Evolutionary conservation across 176 grass and related monocot species (phyloP), one percentile per base, ranked within the genome.

Genomic region (Hyparrhenia diplandra): DNA sequence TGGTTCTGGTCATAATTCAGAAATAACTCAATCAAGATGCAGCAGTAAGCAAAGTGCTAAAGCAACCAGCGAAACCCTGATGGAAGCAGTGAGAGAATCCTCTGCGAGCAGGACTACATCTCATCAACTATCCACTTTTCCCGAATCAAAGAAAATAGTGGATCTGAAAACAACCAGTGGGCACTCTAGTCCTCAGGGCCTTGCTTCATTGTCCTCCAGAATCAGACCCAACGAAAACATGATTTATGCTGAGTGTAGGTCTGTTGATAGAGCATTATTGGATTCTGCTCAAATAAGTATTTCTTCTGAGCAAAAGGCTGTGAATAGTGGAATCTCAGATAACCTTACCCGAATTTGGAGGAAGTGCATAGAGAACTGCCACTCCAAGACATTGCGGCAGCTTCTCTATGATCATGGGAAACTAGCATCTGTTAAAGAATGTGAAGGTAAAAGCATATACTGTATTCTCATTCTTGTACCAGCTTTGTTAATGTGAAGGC

Each of bases 341-440:
- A 89, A 90, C 66, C 69, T 99, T 79, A 80, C 74, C 40, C 82
- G 80, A 21, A 93, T 98, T 79, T 98, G 96, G 96, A 89, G 72
- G 70, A 78, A 73, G 43, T 98, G 92, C 79, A 93, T 98, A 69
- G 78, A 93, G 20, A 92, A 88, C 57, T 98, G 96, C 65, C 96
- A 98, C 59, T 98, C 90, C 9, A 98, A 91, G 69, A 89, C 90
- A 58, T 78, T 98, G 71, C 84, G 76, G 62, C 88, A 95, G 51
- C 80, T 98, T 75, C 92, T 98, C 49, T 84, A 68, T 84, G 84
- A 88, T 62, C 82, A 91, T 88, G 96, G 96, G 63, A 93, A 84
- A 67, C 78, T 98, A 75, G 31, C 84, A 82, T 95, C 92, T 67
- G 46, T 98, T 64, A 82, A 71, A 84, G 84, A 91, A 85, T 83